A percentile compares a stretch with the other conserved stretches of the same genome.
Evolutionary conservation across 2,329 filamentous ascomycete species (phyloP).

Genomic region (Calonectria fujianensis): DNA sequence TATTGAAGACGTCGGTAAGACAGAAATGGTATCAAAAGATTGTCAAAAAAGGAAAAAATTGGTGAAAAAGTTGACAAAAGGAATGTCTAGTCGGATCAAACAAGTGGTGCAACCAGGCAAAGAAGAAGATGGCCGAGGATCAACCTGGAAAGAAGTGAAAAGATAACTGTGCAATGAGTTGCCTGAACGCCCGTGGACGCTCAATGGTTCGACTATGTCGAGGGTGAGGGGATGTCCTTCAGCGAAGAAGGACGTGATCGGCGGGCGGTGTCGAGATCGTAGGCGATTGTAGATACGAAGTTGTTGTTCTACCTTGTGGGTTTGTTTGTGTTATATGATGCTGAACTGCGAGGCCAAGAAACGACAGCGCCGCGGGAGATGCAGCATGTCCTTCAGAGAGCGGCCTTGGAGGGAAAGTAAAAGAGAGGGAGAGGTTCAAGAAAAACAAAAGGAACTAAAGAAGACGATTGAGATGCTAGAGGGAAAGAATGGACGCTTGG

Average conservation of each 20-base stretch:
- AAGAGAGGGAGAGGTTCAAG: conserved; percentile 34
- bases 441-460: conserved; percentile 37
- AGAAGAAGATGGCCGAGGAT: conserved; percentile 70
- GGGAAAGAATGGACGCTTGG: conserved; percentile 49
- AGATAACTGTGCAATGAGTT: conserved; percentile 50
- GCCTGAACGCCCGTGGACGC: conserved; percentile 50
- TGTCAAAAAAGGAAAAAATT: conserved; percentile 11
- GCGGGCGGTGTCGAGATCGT: conserved; percentile 3
- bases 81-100: conserved; percentile 50
- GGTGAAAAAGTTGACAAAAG: conserved; percentile 30
- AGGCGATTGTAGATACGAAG: neutral
- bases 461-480: conserved; percentile 39
- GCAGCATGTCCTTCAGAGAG: conserved; percentile 53
- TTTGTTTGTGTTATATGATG: conserved; percentile 49
- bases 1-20: conserved; percentile 23
- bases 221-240: conserved; percentile 26
- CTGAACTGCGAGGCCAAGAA: conserved; percentile 52
- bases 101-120: conserved; percentile 55
- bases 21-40: conserved; percentile 51
- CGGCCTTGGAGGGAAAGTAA: conserved; percentile 37
- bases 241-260: conserved; percentile 11
- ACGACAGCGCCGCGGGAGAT: conserved; percentile 53
- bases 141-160: conserved; percentile 69
- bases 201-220: conserved; percentile 51
- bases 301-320: conserved; percentile 21